phyloP scores from a whole-genome alignment of 192 early-diverging fungal species.

The Chytriomyces sp. region DNA sequence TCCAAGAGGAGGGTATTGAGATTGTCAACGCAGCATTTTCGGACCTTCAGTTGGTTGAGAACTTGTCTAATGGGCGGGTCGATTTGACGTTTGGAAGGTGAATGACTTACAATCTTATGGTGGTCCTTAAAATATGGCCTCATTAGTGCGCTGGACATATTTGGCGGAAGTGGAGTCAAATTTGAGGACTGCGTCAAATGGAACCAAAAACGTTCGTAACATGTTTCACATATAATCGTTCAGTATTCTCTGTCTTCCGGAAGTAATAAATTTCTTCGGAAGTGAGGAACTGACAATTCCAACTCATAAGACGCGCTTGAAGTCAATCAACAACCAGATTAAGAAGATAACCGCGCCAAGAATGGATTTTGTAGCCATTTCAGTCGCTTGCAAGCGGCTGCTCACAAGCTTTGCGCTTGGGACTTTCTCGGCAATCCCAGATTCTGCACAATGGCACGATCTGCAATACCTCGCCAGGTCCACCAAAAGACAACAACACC shows the following conservation, averaged over 20 bases:
- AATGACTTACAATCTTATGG: background rate
- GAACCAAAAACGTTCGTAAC: conserved; percentile 26
- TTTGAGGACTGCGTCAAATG: conserved; percentile 68
- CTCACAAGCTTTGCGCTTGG: conserved; percentile 26
- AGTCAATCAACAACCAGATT: background rate
- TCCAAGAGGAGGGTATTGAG: background rate
- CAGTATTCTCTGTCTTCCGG: no score
- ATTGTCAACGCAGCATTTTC: conserved; percentile 39
- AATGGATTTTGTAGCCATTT: background rate
- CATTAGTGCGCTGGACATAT: conserved; percentile 90
- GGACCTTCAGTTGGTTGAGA: conserved; percentile 80
- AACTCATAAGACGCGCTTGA: no score
- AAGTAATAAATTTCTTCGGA: no score
- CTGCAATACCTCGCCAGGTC: background rate
- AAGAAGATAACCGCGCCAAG: background rate
- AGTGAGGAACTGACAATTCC: no score
- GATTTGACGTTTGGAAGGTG: conserved; percentile 93
- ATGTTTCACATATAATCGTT: background rate
- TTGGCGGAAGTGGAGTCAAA: conserved; percentile 83
- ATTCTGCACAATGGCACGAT: background rate
- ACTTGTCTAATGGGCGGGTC: conserved; percentile 77
- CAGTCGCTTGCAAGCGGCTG: conserved; percentile 12
- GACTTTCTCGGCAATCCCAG: background rate
- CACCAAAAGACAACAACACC: background rate
- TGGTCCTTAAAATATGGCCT: background rate